Percentiles rank a stretch among this genome's conserved stretches.
Conservation (phyloP, 371 early-diverging fungal species). For the Saksenaea oblongispora region DNA sequence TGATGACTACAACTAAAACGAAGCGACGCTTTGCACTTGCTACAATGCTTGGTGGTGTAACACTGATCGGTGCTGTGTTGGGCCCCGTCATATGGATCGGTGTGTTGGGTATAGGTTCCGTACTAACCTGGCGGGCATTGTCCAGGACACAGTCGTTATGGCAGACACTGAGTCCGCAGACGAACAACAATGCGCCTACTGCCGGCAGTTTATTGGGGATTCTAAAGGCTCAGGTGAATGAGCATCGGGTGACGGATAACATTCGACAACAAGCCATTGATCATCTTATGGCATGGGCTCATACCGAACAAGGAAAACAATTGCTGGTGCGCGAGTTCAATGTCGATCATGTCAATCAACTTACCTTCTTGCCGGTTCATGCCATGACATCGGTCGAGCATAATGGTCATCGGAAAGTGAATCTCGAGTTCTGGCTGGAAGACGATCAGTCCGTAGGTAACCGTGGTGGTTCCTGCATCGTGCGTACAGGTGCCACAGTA, state of each 20-base stretch:
- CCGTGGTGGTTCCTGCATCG: constrained; percentile 33
- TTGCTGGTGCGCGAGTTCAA: constrained; percentile 25
- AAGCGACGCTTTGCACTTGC: constrained; percentile 25
- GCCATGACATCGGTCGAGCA: neutral
- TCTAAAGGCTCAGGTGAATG: constrained; percentile 22
- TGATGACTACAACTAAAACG: constrained; percentile 25
- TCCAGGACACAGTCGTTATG: constrained; percentile 32
- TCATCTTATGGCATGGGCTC: constrained; percentile 25
- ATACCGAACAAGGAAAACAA: constrained; percentile 21
- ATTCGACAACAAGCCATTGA: constrained; percentile 33
- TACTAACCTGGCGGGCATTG: constrained; percentile 36
- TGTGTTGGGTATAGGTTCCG: constrained; percentile 31
- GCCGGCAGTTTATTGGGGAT: neutral
- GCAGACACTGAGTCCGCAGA: constrained; percentile 17
- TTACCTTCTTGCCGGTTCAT: constrained; percentile 27
- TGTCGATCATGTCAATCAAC: constrained; percentile 27
- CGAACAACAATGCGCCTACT: neutral
- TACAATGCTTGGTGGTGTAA: constrained; percentile 21
- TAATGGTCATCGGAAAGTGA: constrained; percentile 13
- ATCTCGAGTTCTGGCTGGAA: constrained; percentile 34
- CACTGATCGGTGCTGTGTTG: constrained; percentile 24
- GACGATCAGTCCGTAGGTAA: constrained; percentile 23
- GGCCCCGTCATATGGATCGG: constrained; percentile 39
- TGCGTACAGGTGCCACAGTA: constrained; percentile 24
- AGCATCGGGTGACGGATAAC: constrained; percentile 29